Conservation (phyloP, 345 rosid species). For the Pseudoturritis turrita region DNA sequence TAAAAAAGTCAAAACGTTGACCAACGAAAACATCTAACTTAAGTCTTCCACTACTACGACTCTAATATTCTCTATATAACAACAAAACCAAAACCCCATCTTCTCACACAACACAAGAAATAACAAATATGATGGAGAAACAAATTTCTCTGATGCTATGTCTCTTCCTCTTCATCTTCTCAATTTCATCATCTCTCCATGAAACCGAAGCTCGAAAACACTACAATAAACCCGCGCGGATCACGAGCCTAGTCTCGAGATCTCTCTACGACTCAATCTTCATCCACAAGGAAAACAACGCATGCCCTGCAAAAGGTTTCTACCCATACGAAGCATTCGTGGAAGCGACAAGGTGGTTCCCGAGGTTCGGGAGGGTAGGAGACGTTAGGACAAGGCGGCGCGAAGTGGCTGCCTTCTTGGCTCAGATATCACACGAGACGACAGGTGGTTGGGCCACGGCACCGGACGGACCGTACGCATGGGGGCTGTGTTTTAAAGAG, state of each 20-base stretch:
- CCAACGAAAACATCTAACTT: slow-evolving; percentile 7
- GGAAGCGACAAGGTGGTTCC: slow-evolving; percentile 48
- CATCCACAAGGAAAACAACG: slow-evolving; percentile 47
- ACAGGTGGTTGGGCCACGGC: slow-evolving; percentile 56
- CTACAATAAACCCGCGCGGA: background rate
- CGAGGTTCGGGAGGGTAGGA: slow-evolving; percentile 45
- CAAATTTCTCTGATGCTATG: slow-evolving; percentile 19
- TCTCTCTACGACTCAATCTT: slow-evolving; percentile 41
- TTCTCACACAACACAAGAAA: background rate
- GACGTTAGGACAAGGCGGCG: slow-evolving; percentile 33
- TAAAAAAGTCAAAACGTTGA: slow-evolving; percentile 23
- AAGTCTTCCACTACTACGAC: slow-evolving; percentile 21
- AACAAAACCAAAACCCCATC: background rate
- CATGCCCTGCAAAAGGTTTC: slow-evolving; percentile 54
- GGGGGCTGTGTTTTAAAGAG: slow-evolving; percentile 57
- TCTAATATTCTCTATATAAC: slow-evolving; percentile 21
- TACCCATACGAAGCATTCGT: slow-evolving; percentile 63
- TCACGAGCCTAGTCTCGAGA: slow-evolving; percentile 36
- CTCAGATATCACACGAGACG: slow-evolving; percentile 67
- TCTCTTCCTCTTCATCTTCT: slow-evolving; percentile 19
- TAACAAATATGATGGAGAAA: slow-evolving; percentile 21
- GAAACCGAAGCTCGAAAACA: slow-evolving; percentile 35
- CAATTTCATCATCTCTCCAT: slow-evolving; percentile 20
- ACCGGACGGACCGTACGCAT: slow-evolving; percentile 61
- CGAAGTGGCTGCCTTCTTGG: slow-evolving; percentile 67